Conservation (phyloP, 2,329 filamentous ascomycete genomes). For the Torrubiella hemipterigena region DNA sequence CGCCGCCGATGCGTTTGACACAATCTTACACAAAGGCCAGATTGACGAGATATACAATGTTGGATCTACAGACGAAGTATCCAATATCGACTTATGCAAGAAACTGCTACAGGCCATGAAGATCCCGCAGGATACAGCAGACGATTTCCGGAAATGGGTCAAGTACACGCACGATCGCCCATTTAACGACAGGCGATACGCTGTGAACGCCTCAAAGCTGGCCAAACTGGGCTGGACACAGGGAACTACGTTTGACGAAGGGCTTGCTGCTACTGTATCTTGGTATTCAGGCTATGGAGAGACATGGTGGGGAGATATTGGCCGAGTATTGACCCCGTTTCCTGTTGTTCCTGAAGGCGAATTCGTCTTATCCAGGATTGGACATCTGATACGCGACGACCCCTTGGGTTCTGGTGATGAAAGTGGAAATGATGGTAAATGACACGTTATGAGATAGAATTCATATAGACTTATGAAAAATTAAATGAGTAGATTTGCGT, state of each 20-base stretch:
- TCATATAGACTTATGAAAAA: too few species aligned
- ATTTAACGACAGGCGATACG: constrained; percentile 66
- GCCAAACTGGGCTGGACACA: constrained; percentile 57
- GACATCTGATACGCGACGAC: constrained; percentile 20
- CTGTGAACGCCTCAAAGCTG: constrained; percentile 59
- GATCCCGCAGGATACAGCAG: constrained; percentile 35
- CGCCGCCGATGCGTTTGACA: constrained; percentile 72
- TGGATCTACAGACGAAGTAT: constrained; percentile 65
- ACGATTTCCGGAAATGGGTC: constrained; percentile 51
- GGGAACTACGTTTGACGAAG: constrained; percentile 51
- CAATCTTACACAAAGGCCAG: constrained; percentile 65
- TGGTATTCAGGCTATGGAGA: constrained; percentile 60
- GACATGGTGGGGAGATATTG: constrained; percentile 62
- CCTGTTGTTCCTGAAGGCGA: constrained; percentile 46
- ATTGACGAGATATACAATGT: constrained; percentile 75
- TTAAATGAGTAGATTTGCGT: too few species aligned
- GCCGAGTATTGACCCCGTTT: constrained; percentile 55
- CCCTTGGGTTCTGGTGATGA: constrained; percentile 10
- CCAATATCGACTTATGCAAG: constrained; percentile 57
- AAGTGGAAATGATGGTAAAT: neutral
- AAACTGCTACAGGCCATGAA: constrained; percentile 52
- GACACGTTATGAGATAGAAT: too few species aligned
- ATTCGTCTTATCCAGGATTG: constrained; percentile 39
- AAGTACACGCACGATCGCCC: constrained; percentile 68
- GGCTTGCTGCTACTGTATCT: constrained; percentile 50